Evolutionary conservation across 2,329 filamentous ascomycete genomes (phyloP).

Genomic region (Trichoderma simmonsii): DNA sequence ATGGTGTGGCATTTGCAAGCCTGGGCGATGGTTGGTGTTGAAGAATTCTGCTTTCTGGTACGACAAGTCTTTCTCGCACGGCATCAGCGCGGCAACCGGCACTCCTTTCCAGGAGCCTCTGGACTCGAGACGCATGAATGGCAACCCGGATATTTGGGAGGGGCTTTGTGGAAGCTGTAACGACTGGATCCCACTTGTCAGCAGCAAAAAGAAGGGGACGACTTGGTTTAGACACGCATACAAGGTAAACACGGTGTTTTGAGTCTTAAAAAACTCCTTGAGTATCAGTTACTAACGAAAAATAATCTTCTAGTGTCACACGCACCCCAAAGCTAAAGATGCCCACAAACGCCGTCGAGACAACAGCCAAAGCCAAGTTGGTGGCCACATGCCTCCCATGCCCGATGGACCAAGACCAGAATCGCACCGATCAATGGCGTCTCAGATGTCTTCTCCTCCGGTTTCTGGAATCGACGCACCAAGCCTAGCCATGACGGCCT

Average conservation of each 20-base stretch:
- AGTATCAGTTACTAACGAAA: slow-evolving; percentile 22
- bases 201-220: slow-evolving; percentile 88
- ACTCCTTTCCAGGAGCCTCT: slow-evolving; percentile 74
- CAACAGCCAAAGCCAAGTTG: slow-evolving; percentile 50
- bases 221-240: slow-evolving; percentile 89
- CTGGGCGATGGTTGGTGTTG: slow-evolving; percentile 78
- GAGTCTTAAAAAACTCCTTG: background rate
- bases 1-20: slow-evolving; percentile 87
- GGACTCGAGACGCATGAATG: slow-evolving; percentile 71
- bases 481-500: slow-evolving; percentile 3
- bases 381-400: slow-evolving; percentile 37
- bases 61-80: slow-evolving; percentile 86
- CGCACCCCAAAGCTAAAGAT: slow-evolving; percentile 69
- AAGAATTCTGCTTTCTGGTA: slow-evolving; percentile 95
- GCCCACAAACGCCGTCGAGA: slow-evolving; percentile 66
- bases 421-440: slow-evolving; percentile 35
- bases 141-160: slow-evolving; percentile 79
- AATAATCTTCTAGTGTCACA: slow-evolving; percentile 55
- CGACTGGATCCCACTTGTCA: slow-evolving; percentile 77
- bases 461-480: slow-evolving; percentile 1
- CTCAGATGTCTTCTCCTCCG: slow-evolving; percentile 22
- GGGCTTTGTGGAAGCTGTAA: slow-evolving; percentile 74
- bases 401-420: slow-evolving; percentile 48
- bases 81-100: slow-evolving; percentile 78
- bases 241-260: slow-evolving; percentile 56